Conservation (phyloP, 2,329 filamentous ascomycete genomes). For the Neofusicoccum sp. region DNA sequence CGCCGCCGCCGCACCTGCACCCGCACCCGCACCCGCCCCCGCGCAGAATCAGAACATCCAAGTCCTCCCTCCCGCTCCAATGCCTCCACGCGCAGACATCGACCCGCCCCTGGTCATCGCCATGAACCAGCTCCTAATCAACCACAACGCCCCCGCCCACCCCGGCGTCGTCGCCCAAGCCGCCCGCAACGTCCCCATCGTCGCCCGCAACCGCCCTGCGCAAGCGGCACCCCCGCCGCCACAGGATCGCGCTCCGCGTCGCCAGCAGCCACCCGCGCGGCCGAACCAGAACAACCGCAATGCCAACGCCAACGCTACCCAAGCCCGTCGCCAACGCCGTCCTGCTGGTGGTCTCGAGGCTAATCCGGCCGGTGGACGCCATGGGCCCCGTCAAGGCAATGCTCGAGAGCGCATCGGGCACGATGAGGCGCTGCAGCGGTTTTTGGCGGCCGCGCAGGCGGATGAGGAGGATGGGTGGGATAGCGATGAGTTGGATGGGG, state of each 20-base stretch:
- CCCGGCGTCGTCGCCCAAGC: too few species aligned
- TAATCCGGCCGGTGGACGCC: background rate
- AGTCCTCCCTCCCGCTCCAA: background rate
- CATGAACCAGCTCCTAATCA: constrained; percentile 7
- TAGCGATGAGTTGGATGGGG: constrained; percentile 57
- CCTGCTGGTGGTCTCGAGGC: background rate
- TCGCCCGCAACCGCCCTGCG: background rate
- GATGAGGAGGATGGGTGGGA: constrained; percentile 63
- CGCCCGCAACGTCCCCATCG: too few species aligned
- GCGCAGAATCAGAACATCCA: background rate
- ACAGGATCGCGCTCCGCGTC: background rate
- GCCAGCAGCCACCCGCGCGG: background rate
- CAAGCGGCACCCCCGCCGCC: background rate
- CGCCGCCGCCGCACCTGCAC: constrained; percentile 25
- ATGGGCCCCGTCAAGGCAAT: background rate
- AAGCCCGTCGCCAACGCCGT: background rate
- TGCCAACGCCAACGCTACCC: background rate
- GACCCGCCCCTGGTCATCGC: background rate
- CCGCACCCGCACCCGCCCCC: background rate
- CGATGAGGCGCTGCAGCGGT: constrained; percentile 49
- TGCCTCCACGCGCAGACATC: background rate
- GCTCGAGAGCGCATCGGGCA: constrained; percentile 1
- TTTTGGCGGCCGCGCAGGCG: constrained; percentile 54
- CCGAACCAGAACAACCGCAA: background rate
- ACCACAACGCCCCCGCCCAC: background rate